These are phyloP conservation scores for Alternaria longipes DNA, from an alignment of 2,329 filamentous ascomycete genomes.

Conservation along the genomic window DNA sequence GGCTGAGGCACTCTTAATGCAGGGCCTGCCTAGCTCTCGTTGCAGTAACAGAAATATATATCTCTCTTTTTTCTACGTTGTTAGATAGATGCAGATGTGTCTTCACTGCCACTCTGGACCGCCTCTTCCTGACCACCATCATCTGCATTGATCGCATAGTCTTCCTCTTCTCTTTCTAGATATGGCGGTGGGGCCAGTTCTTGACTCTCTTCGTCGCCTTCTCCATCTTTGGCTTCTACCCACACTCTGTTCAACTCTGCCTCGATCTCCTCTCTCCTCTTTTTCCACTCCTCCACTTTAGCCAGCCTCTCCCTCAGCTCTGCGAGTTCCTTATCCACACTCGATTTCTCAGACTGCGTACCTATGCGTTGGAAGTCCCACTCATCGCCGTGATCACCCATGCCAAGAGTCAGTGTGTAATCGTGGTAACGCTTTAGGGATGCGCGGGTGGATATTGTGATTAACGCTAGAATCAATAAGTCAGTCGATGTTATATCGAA, in stretches of 20 bases:
- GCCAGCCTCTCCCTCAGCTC: constrained; percentile 82
- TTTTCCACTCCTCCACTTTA: constrained; percentile 86
- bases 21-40: not conserved
- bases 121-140: not conserved
- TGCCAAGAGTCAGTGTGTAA: constrained; percentile 84
- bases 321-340: constrained; percentile 88
- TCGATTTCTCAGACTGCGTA: constrained; percentile 90
- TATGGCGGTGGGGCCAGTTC: constrained; percentile 52
- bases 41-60: not conserved
- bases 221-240: constrained; percentile 50
- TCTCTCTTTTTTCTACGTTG: not conserved
- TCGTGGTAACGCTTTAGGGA: constrained; percentile 96
- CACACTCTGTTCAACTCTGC: constrained; percentile 75
- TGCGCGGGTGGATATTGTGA: constrained; percentile 94
- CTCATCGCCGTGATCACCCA: constrained; percentile 80
- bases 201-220: constrained; percentile 39
- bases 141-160: not conserved
- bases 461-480: constrained; percentile 67
- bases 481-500: not conserved
- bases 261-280: constrained; percentile 81
- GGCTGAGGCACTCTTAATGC: not conserved
- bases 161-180: constrained; percentile 26
- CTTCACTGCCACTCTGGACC: not conserved
- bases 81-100: not conserved
- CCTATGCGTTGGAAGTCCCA: constrained; percentile 96